Percentiles rank a stretch among this genome's conserved stretches.
phyloP scores from a whole-genome alignment of 352 stramenopile species.

The Phytophthora megakarya region DNA sequence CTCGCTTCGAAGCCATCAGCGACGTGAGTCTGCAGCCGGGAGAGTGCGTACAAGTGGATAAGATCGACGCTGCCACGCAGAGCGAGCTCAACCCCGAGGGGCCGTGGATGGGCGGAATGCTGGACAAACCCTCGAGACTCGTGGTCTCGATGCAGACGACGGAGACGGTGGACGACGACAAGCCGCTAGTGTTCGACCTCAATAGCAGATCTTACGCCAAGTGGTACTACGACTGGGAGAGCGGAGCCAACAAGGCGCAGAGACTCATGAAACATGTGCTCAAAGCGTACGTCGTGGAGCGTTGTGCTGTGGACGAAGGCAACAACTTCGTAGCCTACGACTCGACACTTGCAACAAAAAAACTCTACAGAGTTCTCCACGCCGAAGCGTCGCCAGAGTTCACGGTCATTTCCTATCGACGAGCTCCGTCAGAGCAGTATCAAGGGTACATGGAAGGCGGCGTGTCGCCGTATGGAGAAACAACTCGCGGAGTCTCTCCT shows the following conservation, averaged over 20 bases:
- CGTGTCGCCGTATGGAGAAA: background rate
- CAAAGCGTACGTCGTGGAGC: conserved; percentile 57
- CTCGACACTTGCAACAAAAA: background rate
- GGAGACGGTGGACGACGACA: conserved; percentile 19
- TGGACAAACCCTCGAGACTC: conserved; percentile 44
- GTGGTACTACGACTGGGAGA: conserved; percentile 79
- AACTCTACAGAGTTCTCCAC: conserved; percentile 47
- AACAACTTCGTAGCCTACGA: conserved; percentile 23
- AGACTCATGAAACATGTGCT: conserved; percentile 69
- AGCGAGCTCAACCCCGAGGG: conserved; percentile 59
- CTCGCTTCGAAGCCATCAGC: conserved; percentile 41
- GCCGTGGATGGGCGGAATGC: conserved; percentile 52
- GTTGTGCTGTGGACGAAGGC: conserved; percentile 37
- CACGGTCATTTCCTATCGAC: conserved; percentile 69
- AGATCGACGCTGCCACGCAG: conserved; percentile 39
- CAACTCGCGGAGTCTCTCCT: background rate
- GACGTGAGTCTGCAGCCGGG: conserved; percentile 43
- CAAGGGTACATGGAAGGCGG: conserved; percentile 7
- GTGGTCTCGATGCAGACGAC: conserved; percentile 18
- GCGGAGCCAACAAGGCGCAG: conserved; percentile 65
- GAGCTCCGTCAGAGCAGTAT: conserved; percentile 37
- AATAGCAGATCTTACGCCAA: conserved; percentile 46
- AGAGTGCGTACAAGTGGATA: conserved; percentile 48
- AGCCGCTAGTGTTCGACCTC: conserved; percentile 49
- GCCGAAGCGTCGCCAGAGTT: conserved; percentile 62